Evolutionary conservation across 768 basidiomycete species (phyloP), one percentile per base, ranked within the genome.

Genomic region (Solioccasus polychromus): DNA sequence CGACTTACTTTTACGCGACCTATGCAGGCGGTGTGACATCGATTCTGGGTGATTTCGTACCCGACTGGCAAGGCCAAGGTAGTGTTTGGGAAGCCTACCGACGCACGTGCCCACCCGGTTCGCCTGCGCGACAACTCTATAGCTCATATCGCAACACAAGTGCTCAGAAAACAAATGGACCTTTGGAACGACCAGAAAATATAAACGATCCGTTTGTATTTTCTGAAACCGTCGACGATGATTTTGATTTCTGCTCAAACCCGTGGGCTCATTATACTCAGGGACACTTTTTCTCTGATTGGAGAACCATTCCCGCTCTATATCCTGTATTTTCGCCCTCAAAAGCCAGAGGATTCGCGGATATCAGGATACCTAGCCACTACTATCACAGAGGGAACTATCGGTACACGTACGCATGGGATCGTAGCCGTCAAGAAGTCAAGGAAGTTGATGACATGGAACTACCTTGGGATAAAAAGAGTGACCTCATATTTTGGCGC

Each of bases 211-310:
- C 86, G 48, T 86, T 92, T 58, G 56, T 62, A 0, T 97, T 98
- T 63, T 71, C 72, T 11, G 53, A 68, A 23, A 67, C 67, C 2
- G 82, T 83, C 9, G 82, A 88, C n/a, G 73, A 80, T 41, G 71
- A 72, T 5, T 75, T 80, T 50, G 83, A 94, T 59, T 93, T 88
- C 60, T 99, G 96, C 67, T 59, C 69, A 25, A 71, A 80, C 26
- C 92, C 95, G 0, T 86, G 89, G 69, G 83, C 87, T 17, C 92
- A 86, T 54, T 83, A 88, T 59, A 76, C 77, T 23, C 96, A 98
- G 61, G 93, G 94, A 10, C 93, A 92, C 67, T 97, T 96, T 68
- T 98, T 96, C 78, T 91, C 90, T 15, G 95, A 99, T 66, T 96
- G 92, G 89, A 75, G 94, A 18, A 88, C 86, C 0, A 83, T 97